A percentile compares a stretch with the other conserved stretches of the same genome.
Conservation (phyloP, 768 basidiomycete species). For the Pisolithus orientalis region DNA sequence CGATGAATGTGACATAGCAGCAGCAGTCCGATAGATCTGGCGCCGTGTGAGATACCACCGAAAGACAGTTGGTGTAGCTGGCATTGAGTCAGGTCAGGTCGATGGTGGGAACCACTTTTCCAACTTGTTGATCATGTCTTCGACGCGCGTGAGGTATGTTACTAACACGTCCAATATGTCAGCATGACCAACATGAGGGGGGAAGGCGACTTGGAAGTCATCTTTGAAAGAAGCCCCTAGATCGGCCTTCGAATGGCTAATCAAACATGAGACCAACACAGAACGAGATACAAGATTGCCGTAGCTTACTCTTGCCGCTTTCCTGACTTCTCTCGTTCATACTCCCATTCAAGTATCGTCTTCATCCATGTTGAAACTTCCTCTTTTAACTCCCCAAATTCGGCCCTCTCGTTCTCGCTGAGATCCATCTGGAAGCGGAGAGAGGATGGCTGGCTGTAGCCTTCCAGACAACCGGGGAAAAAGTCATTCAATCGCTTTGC, state of each 20-base stretch:
- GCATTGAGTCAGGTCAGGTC: not conserved
- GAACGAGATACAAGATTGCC: not conserved
- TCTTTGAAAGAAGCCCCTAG: slow-evolving; percentile 6
- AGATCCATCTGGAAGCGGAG: slow-evolving; percentile 20
- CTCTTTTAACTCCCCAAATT: slow-evolving; percentile 10
- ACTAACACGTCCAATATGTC: slow-evolving; percentile 14
- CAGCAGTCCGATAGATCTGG: too few species aligned
- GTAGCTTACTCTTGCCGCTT: slow-evolving; percentile 5
- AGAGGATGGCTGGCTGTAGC: slow-evolving; percentile 9
- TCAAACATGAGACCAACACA: not conserved
- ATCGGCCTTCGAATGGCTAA: slow-evolving; percentile 11
- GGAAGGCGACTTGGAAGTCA: slow-evolving; percentile 23
- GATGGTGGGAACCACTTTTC: slow-evolving; percentile 16
- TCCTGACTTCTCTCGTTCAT: slow-evolving; percentile 8
- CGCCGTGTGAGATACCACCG: too few species aligned
- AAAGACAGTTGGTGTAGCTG: too few species aligned
- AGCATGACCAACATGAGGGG: slow-evolving; percentile 7
- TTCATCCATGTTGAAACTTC: slow-evolving; percentile 17
- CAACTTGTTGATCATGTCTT: slow-evolving; percentile 19
- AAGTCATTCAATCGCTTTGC: slow-evolving; percentile 17
- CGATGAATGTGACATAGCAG: too few species aligned
- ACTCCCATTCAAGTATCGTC: slow-evolving; percentile 15
- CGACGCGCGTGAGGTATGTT: slow-evolving; percentile 20
- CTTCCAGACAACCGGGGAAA: slow-evolving; percentile 22
- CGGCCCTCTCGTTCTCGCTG: slow-evolving; percentile 15